Conservation (phyloP, 306 rosid species). For the Dryas drummondii region DNA sequence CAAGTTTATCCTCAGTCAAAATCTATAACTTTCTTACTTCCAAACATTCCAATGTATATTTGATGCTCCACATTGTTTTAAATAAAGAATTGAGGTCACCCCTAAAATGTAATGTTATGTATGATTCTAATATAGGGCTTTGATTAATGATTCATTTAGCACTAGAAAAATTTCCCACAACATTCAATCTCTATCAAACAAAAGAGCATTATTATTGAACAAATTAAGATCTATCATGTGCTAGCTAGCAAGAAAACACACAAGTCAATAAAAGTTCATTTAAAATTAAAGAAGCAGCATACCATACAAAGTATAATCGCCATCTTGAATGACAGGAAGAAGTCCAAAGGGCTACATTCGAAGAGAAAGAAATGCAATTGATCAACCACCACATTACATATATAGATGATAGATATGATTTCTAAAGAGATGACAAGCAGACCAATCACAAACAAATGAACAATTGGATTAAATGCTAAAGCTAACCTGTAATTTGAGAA, state of each 20-base stretch:
- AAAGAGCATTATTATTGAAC: neutral
- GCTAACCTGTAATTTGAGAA: constrained; percentile 43
- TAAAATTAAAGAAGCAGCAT: neutral
- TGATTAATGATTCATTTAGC: too few species aligned
- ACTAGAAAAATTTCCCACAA: neutral
- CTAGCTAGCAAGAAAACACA: neutral
- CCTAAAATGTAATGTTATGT: neutral
- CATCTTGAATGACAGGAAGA: constrained; percentile 49
- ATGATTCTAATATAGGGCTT: too few species aligned
- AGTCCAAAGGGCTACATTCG: constrained; percentile 38
- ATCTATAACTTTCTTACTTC: neutral
- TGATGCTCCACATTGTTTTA: neutral
- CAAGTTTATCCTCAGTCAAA: neutral
- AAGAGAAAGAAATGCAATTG: neutral
- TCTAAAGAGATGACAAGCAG: neutral
- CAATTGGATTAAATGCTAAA: neutral
- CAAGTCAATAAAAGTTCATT: neutral
- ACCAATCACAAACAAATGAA: neutral
- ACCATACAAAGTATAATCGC: constrained; percentile 48
- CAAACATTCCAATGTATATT: neutral
- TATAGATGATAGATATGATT: neutral
- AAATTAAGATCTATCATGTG: neutral
- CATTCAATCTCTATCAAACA: neutral
- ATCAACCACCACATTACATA: constrained; percentile 6
- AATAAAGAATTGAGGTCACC: neutral